Evolutionary conservation across 352 stramenopile species (phyloP), one percentile per base, ranked within the genome.

Genomic region (Phytophthora nicotianae): DNA sequence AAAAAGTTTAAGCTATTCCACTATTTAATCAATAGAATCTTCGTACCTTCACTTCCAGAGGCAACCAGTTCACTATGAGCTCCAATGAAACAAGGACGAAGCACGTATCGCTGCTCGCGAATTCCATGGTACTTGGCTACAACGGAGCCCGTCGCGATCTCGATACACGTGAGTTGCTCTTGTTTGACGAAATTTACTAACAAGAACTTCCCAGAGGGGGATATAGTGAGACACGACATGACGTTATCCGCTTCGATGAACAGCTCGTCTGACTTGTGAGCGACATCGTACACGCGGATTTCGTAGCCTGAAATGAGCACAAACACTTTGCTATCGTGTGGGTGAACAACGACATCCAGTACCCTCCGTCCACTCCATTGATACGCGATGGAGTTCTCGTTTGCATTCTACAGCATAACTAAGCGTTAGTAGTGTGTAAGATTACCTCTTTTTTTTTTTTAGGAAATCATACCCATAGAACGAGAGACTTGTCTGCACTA

Each of bases 1-100:
- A 14, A 16, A 37, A 1, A 16, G 6, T 5, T 16, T 46, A 5
- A 17, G 8, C 26, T 43, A 50, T 11, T 17, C 35, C 35, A 42
- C 0, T n/a, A 43, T 11, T 2, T 7, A 48, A 5, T 0, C 35
- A 21, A 37, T 6, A 14, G 6, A 47, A 26, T 38, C 17, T 45
- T 8, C 48, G 17, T 68, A 91, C 85, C 85, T 89, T 94, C 85
- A 60, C 83, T 88, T 58, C 85, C 85, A 21, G 40, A 89, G 0
- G 73, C 74, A 6, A 92, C 77, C 24, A 90, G 55, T 20, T 89
- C 79, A 20, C 72, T 75, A 10, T 83, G 54, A 5, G 32, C 23
- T 6, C 85, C 83, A 49, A 61, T 66, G 48, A 91, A 94, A 35
- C 81, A 90, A 20, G 83, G 82, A 2, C 73, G 70, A 13, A 90